Conservation (phyloP, 106 monocot genomes). For the Agapanthus africanus region DNA sequence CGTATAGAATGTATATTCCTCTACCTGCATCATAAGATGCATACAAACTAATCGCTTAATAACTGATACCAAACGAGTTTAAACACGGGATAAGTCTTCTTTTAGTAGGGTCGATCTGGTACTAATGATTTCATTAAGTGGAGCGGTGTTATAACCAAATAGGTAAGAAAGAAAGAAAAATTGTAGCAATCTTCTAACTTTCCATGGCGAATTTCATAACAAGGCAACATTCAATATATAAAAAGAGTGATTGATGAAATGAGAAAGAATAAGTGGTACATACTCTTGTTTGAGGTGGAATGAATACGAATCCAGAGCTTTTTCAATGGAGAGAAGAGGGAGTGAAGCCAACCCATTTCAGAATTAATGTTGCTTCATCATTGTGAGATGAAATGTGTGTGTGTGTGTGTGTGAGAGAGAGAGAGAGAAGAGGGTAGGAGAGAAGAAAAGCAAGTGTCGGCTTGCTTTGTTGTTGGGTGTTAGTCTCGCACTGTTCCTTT, state of each 20-base stretch:
- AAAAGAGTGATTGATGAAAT: background rate
- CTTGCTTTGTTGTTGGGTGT: slow-evolving; percentile 37
- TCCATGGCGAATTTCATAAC: background rate
- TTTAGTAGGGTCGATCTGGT: background rate
- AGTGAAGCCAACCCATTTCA: slow-evolving; percentile 50
- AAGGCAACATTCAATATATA: background rate
- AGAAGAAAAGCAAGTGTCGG: slow-evolving; percentile 12
- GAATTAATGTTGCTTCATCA: background rate
- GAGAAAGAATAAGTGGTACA: background rate
- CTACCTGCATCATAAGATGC: slow-evolving; percentile 21
- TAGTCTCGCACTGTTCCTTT: slow-evolving; percentile 26
- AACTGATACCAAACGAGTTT: background rate
- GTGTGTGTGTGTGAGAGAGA: background rate
- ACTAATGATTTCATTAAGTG: background rate
- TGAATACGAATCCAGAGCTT: slow-evolving; percentile 56
- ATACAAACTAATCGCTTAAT: background rate
- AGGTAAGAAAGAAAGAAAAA: background rate
- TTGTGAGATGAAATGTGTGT: slow-evolving; percentile 2
- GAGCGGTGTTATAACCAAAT: background rate
- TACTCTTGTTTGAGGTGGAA: slow-evolving; percentile 41
- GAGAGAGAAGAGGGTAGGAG: background rate
- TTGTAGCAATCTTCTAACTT: too few species aligned
- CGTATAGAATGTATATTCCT: slow-evolving; percentile 67
- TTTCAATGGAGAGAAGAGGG: slow-evolving; percentile 52
- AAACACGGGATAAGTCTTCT: background rate